phyloP scores from a whole-genome alignment of 768 basidiomycete species.

The Suillus alpinus region DNA sequence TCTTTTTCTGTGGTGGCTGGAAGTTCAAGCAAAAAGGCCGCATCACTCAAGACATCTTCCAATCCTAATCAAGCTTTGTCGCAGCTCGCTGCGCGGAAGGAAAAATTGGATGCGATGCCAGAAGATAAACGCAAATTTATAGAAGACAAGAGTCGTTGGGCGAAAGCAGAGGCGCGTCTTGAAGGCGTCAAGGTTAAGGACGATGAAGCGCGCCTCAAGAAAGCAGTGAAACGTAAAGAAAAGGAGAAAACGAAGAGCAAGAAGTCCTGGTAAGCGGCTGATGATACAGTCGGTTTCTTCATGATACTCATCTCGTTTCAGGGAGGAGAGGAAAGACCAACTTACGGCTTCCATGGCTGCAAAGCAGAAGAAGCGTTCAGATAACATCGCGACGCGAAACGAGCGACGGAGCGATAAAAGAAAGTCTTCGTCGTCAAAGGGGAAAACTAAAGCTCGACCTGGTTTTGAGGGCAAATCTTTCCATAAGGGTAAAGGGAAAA shows the following conservation, averaged over 20 bases:
- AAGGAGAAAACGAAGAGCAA: slow-evolving; percentile 85
- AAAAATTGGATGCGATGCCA: slow-evolving; percentile 70
- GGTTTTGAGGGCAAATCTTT: slow-evolving; percentile 88
- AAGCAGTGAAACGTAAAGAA: slow-evolving; percentile 90
- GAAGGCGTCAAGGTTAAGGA: slow-evolving; percentile 92
- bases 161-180: slow-evolving; percentile 82
- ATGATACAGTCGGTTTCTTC: background rate
- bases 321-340: slow-evolving; percentile 86
- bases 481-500: slow-evolving; percentile 48
- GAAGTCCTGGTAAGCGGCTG: slow-evolving; percentile 72
- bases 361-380: background rate
- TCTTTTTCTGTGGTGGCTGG: slow-evolving; percentile 66
- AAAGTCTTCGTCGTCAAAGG: slow-evolving; percentile 42
- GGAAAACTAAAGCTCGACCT: slow-evolving; percentile 64
- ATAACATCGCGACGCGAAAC: slow-evolving; percentile 87
- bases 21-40: slow-evolving; percentile 44
- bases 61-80: slow-evolving; percentile 52
- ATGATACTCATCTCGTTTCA: slow-evolving; percentile 29
- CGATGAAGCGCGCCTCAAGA: slow-evolving; percentile 81
- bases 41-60: slow-evolving; percentile 64
- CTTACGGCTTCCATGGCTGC: slow-evolving; percentile 44
- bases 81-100: slow-evolving; percentile 74
- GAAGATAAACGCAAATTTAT: slow-evolving; percentile 75
- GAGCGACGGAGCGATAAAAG: slow-evolving; percentile 68
- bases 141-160: slow-evolving; percentile 68